Base-by-base conservation (phyloP, 2,329 filamentous ascomycete genomes). In the Metarhizium brunneum region DNA sequence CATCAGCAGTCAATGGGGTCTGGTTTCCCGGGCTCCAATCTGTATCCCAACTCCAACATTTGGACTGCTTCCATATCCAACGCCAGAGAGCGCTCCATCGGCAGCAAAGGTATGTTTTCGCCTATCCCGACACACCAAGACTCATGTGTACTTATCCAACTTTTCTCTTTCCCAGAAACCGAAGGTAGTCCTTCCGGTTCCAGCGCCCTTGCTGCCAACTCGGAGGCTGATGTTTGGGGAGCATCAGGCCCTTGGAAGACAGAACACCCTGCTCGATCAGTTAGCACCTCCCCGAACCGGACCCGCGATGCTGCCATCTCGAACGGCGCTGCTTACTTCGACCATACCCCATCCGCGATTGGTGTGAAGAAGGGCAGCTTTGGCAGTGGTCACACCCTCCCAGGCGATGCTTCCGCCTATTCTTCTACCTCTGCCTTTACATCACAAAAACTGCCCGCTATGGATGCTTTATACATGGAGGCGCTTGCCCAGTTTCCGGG, bases 211-310 rank as follows among this genome's bases (percentile, higher is more conserved):
- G 77, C 88, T 57, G 78, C 82, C 48, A 82, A 84, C 47, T 88
- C 87, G 10, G 85, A 90, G 64, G 81, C 82, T 18, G 85, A 88
- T 61, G 74, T 77, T 50, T 88, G 85, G 83, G 68, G 64, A 42
- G 47, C 40, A 57, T 71, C 75, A 59, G 72, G 77, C 42, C 78
- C 81, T 16, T 90, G 87, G 87, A 80, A 78, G 59, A 71, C 75
- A 29, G 80, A 83, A 49, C 70, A 64, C 35, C 57, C 63, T 52
- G 56, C 66, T 43, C 69, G 67, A 60, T 76, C 78, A 40, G 76
- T 76, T 56, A 81, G 74, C 60, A 79, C 79, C 38, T 87, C 85
- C 14, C 84, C 85, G 3, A 77, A 78, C 47, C 75, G 80, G 56
- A 75, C 76, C 38, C 77, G 82, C 58, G 73, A 80, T 59, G 62